phyloP scores from a whole-genome alignment of 768 basidiomycete genomes.

The Podaxis mareebaensis region DNA sequence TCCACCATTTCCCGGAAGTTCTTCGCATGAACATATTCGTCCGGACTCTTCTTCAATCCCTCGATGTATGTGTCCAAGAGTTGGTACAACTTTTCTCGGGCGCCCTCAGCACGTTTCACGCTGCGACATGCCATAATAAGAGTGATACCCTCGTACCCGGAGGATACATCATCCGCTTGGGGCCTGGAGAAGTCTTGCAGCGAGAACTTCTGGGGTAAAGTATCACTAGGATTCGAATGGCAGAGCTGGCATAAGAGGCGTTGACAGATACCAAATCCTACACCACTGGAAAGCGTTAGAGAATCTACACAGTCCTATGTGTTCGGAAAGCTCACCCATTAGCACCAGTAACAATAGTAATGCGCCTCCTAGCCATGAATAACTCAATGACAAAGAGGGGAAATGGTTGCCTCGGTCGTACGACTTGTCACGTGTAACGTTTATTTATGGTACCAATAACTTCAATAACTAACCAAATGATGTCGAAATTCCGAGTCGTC shows the following conservation, averaged over 20 bases:
- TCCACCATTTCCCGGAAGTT: conserved; percentile 58
- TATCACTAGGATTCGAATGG: conserved; percentile 49
- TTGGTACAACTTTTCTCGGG: conserved; percentile 51
- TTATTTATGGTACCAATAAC: conserved; percentile 2
- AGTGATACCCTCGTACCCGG: conserved; percentile 55
- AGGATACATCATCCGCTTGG: conserved; percentile 18
- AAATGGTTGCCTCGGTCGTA: conserved; percentile 13
- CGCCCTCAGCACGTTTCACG: conserved; percentile 59
- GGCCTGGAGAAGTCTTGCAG: conserved; percentile 31
- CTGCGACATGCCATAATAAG: conserved; percentile 83
- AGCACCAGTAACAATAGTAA: conserved; percentile 70
- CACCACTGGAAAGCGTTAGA: conserved; percentile 50
- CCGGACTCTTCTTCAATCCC: conserved; percentile 30
- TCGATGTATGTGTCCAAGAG: conserved; percentile 57
- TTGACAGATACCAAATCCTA: conserved; percentile 83
- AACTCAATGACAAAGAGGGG: conserved; percentile 19
- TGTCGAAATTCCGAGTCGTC: too few relatives aligned
- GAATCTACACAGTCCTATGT: not conserved
- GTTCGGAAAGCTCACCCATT: conserved; percentile 51
- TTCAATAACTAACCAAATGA: not conserved
- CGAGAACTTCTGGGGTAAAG: conserved; percentile 37
- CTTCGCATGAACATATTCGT: conserved; percentile 54
- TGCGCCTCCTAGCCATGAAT: conserved; percentile 36
- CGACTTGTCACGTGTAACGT: conserved; percentile 12
- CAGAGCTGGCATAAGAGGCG: conserved; percentile 72